Conservation (phyloP, 352 stramenopile species). For the Globisporangium radiosum region DNA sequence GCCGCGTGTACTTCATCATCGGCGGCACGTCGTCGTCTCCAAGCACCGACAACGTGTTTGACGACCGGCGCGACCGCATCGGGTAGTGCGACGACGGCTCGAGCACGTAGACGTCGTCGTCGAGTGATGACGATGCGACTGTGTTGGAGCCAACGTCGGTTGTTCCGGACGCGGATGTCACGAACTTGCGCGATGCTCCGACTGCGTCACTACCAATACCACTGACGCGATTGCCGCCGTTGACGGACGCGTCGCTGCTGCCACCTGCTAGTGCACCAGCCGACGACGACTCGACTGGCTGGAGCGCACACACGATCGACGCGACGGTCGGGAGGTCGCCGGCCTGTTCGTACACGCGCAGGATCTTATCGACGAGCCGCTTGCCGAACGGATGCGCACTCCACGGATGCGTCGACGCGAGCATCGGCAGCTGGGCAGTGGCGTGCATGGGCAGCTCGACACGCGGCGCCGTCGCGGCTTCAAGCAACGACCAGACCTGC, state of each 20-base stretch:
- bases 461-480: conserved; percentile 50
- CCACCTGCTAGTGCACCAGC: too few species aligned
- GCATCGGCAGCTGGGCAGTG: conserved; percentile 7
- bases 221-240: background rate
- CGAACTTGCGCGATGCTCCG: background rate
- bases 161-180: background rate
- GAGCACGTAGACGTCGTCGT: conserved; percentile 18
- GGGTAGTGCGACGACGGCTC: conserved; percentile 4
- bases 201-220: background rate
- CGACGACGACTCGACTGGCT: conserved; percentile 23
- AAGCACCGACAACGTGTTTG: conserved; percentile 28
- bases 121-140: conserved; percentile 9
- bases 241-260: conserved; percentile 2
- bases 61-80: conserved; percentile 21
- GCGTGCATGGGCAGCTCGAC: conserved; percentile 47
- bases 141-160: conserved; percentile 3
- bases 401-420: conserved; percentile 61
- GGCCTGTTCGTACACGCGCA: conserved; percentile 73
- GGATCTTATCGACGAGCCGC: conserved; percentile 63
- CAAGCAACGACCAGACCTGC: conserved; percentile 76
- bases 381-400: conserved; percentile 76
- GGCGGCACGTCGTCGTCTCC: conserved; percentile 38
- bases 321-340: conserved; percentile 70
- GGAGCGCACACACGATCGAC: conserved; percentile 71
- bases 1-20: conserved; percentile 37